These are phyloP conservation scores for Entomophthora muscae DNA, from an alignment of 371 early-diverging fungal genomes.

Conservation along the genomic window DNA sequence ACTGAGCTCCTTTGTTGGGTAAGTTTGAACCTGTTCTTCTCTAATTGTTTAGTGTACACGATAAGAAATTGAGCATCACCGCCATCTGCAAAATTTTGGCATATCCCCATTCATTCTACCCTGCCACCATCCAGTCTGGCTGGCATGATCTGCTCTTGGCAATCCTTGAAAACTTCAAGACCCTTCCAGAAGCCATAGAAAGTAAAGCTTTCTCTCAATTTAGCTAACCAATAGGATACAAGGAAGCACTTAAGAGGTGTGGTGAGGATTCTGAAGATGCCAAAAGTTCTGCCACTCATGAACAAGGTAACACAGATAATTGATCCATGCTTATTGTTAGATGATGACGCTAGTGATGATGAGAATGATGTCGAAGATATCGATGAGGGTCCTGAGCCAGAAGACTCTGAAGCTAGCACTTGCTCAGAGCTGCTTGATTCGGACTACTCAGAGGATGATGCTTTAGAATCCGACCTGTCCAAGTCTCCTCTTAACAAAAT, in stretches of 20 bases:
- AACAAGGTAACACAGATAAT: too few species aligned
- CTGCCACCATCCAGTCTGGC: constrained; percentile 41
- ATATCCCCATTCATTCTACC: constrained; percentile 43
- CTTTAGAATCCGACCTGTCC: background rate
- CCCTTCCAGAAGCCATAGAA: constrained; percentile 62
- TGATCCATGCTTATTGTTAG: too few species aligned
- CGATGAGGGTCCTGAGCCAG: background rate
- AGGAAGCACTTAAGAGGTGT: constrained; percentile 11
- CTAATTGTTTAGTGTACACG: constrained; percentile 69
- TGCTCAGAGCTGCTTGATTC: background rate
- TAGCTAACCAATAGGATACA: background rate
- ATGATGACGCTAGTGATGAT: background rate
- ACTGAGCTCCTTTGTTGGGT: constrained; percentile 41
- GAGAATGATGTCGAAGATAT: background rate
- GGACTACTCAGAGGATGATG: background rate
- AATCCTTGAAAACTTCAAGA: constrained; percentile 47
- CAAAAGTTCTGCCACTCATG: too few species aligned
- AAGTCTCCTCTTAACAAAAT: background rate
- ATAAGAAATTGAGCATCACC: constrained; percentile 74
- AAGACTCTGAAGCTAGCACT: background rate
- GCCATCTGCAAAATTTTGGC: constrained; percentile 52
- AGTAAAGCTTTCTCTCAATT: constrained; percentile 23
- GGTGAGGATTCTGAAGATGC: background rate
- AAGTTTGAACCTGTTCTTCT: background rate
- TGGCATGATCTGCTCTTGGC: constrained; percentile 52